phyloP scores from a whole-genome alignment of 192 early-diverging fungal species.

The Gamsiella multidivaricata region DNA sequence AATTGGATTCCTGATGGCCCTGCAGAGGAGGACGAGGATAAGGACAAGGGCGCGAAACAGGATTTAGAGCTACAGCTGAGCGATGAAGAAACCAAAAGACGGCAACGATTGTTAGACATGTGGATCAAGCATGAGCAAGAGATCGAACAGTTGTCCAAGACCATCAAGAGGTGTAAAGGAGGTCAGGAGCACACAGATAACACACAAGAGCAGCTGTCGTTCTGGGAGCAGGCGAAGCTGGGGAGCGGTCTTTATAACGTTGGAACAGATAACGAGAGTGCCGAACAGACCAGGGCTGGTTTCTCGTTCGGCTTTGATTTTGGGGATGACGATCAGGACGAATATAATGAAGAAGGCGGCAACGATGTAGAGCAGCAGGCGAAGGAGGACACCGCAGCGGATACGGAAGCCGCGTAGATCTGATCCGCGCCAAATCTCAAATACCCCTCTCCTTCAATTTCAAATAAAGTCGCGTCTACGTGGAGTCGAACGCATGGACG shows the following conservation, averaged over 20 bases:
- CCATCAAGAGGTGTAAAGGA: slow-evolving; percentile 6
- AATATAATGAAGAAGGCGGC: slow-evolving; percentile 9
- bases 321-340: slow-evolving; percentile 25
- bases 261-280: not conserved
- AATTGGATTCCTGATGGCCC: slow-evolving; percentile 8
- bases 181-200: not conserved
- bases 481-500: too few species aligned
- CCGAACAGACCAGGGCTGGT: not conserved
- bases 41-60: not conserved
- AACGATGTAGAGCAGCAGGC: too few species aligned
- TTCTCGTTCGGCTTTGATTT: slow-evolving; percentile 45
- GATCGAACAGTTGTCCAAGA: slow-evolving; percentile 20
- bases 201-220: slow-evolving; percentile 27
- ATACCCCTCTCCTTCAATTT: too few species aligned
- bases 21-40: not conserved
- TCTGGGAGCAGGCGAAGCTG: slow-evolving; percentile 51
- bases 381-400: too few species aligned
- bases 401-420: too few species aligned
- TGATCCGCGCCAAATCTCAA: too few species aligned
- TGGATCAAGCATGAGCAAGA: slow-evolving; percentile 36
- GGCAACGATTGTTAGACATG: slow-evolving; percentile 13
- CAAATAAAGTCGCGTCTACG: too few species aligned
- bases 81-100: slow-evolving; percentile 18
- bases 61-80: not conserved
- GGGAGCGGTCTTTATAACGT: not conserved